A percentile compares a stretch with the other conserved stretches of the same genome.
Evolutionary conservation across 352 stramenopile species (phyloP).

Genomic region (Thraustotheca clavata): DNA sequence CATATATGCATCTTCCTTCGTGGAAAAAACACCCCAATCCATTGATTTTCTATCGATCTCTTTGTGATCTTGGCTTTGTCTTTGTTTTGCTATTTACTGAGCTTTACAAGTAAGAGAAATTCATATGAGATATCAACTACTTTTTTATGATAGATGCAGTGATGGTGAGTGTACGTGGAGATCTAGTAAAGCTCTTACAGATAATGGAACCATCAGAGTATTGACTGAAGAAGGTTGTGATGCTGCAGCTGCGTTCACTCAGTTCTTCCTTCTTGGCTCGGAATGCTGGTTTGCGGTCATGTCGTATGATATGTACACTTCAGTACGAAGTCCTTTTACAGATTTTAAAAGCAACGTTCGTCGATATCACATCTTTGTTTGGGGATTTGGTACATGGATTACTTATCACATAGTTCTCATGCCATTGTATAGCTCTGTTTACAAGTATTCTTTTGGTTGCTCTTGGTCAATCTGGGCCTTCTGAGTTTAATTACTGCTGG

Average conservation of each 20-base stretch:
- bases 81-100: constrained; percentile 65
- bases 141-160: constrained; percentile 1
- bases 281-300: constrained; percentile 88
- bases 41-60: constrained; percentile 79
- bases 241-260: constrained; percentile 58
- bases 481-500: constrained; percentile 82
- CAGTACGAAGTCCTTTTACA: constrained; percentile 79
- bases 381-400: constrained; percentile 43
- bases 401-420: neutral
- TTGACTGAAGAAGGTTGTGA: constrained; percentile 30
- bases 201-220: constrained; percentile 3
- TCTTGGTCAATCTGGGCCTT: constrained; percentile 60
- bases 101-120: constrained; percentile 64
- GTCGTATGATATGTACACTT: constrained; percentile 81
- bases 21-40: constrained; percentile 84
- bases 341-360: constrained; percentile 83
- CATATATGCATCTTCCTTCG: constrained; percentile 60
- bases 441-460: constrained; percentile 63
- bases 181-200: neutral
- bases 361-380: constrained; percentile 78
- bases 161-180: neutral
- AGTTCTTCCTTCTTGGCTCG: constrained; percentile 83
- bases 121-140: constrained; percentile 23
- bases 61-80: constrained; percentile 77
- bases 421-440: constrained; percentile 33